Conservation (phyloP, 2,329 filamentous ascomycete genomes). For the Aphanocladium album region DNA sequence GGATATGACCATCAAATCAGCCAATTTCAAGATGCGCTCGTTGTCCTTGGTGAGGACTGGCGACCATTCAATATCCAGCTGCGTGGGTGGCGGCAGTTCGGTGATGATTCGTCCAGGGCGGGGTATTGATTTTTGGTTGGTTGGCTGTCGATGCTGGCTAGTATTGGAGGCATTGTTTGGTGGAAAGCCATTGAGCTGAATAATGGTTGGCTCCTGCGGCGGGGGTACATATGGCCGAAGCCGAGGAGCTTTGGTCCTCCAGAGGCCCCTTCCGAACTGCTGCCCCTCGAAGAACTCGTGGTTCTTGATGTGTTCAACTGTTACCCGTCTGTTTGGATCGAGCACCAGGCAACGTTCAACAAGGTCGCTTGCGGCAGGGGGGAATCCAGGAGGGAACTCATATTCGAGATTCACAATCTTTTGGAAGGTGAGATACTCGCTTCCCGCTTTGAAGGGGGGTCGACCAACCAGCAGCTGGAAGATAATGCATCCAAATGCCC, state of each 20-base stretch:
- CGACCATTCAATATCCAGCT: conserved; percentile 97
- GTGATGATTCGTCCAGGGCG: conserved; percentile 82
- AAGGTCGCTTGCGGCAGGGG: conserved; percentile 76
- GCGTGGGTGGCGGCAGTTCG: conserved; percentile 91
- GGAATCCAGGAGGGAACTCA: conserved; percentile 86
- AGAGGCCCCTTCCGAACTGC: conserved; percentile 74
- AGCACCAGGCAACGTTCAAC: conserved; percentile 87
- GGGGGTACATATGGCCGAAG: conserved; percentile 79
- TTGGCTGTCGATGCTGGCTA: conserved; percentile 31
- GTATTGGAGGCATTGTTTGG: conserved; percentile 23
- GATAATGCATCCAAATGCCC: conserved; percentile 97
- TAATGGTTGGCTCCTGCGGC: conserved; percentile 65
- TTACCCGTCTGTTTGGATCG: conserved; percentile 77
- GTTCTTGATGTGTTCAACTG: conserved; percentile 93
- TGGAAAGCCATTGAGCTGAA: conserved; percentile 62
- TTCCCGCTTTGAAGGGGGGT: conserved; percentile 91
- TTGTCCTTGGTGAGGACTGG: conserved; percentile 87
- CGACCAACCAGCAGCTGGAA: conserved; percentile 95
- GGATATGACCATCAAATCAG: conserved; percentile 80
- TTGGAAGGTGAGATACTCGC: conserved; percentile 96
- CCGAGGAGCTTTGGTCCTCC: conserved; percentile 84
- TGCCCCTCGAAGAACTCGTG: conserved; percentile 93
- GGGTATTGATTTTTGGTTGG: conserved; percentile 38
- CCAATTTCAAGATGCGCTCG: conserved; percentile 89
- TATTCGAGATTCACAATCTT: conserved; percentile 96